Percentiles rank a stretch among this genome's conserved stretches.
Evolutionary conservation across 108 stramenopile genomes (phyloP).

Genomic region (Conticribra weissflogii): DNA sequence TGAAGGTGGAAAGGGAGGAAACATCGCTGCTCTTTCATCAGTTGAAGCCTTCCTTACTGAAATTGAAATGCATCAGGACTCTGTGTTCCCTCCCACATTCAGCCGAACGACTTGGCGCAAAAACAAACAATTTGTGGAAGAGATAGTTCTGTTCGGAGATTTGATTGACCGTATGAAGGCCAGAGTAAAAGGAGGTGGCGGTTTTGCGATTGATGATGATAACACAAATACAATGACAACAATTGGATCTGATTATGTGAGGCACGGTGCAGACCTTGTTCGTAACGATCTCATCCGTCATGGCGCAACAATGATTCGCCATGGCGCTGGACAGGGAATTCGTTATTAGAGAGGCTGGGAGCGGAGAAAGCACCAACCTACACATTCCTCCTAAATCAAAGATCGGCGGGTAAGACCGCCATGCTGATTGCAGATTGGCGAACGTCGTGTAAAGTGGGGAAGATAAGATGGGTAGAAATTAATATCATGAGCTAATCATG

Average conservation of each 20-base stretch:
- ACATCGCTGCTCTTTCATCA: constrained; percentile 28
- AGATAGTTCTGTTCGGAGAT: constrained; percentile 45
- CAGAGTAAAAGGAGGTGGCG: constrained; percentile 28
- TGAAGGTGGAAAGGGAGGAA: constrained; percentile 32
- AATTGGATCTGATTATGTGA: constrained; percentile 31
- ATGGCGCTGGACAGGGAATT: constrained; percentile 25
- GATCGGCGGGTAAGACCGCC: too few species aligned
- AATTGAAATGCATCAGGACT: constrained; percentile 43
- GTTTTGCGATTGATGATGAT: constrained; percentile 37
- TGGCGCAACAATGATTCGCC: too few species aligned
- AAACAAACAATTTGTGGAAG: constrained; percentile 37
- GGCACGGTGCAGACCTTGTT: constrained; percentile 23
- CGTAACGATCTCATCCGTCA: constrained; percentile 21
- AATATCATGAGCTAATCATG: too few species aligned
- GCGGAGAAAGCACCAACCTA: too few species aligned
- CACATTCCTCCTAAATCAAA: too few species aligned
- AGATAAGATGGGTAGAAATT: too few species aligned
- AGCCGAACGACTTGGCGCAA: constrained; percentile 42
- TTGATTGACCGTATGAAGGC: constrained; percentile 46
- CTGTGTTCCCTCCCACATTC: constrained; percentile 39
- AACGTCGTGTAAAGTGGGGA: too few species aligned
- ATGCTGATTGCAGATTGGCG: too few species aligned
- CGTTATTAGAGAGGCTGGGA: neutral
- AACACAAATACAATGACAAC: constrained; percentile 18
- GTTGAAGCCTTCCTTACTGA: constrained; percentile 39